Base-by-base conservation (phyloP, 768 basidiomycete species). In the Calocybe indica region DNA sequence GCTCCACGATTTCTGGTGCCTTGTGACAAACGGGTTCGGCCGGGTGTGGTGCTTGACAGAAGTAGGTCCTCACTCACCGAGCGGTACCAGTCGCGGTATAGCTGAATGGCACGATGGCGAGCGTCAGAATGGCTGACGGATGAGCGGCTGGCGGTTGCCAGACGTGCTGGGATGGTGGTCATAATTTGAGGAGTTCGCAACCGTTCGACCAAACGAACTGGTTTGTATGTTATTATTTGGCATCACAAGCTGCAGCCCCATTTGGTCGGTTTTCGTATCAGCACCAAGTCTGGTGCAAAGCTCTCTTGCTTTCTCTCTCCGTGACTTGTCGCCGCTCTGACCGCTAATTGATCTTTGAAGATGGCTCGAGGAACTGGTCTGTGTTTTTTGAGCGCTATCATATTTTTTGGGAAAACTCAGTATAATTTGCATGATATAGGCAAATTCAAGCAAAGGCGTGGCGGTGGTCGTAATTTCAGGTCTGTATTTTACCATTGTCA, bases 81-180 rank as follows among this genome's bases (percentile, higher is more conserved):
- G 52, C 96, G 85, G 62, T 93, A 87, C 95, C 95, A 99, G 63
- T 83, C 85, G 49, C 94, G 75, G 73, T 98, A 99, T 9, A 96
- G 76, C 40, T 85, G 73, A 13, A 92, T 68, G 7, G 80, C 82
- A 32, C 89, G 77, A 14, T 67, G 67, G 30, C 85, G 80, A 5
- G 89, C 83, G 41, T 88, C 81, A n/a, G 69, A 65, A 5, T 73
- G 60, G 50, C 57, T 73, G 14, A 68, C 59, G 0, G 89, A 90
- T n/a, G 75, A 65, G 34, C 75, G 71, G 3, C 87, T 77, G 5
- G 80, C 60, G 52, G 79, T 82, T 12, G 95, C 89, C 7, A 99
- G 79, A 35, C 95, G 83, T 37, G 92, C 67, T 12, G 95, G 94
- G 64, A 97, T 97, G 42, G 91, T 96, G 47, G 73, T 66, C 74